phyloP scores from a whole-genome alignment of 2,329 filamentous ascomycete species.

The Zarea fungicola region DNA sequence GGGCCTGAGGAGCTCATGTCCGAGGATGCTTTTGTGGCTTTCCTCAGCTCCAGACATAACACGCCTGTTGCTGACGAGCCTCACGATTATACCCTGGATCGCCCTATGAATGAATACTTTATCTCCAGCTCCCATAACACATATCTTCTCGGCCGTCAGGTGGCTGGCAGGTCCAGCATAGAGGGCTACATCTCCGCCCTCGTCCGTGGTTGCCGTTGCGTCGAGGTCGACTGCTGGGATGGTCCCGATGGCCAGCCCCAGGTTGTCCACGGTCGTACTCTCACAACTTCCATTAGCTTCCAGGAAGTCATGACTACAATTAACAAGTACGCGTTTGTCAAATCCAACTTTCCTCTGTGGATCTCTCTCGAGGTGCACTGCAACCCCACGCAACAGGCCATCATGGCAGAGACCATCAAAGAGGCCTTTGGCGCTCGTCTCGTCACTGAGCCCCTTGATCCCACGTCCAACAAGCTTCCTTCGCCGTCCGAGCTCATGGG shows the following conservation, averaged over 20 bases:
- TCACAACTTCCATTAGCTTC: conserved; percentile 86
- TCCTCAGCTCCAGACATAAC: conserved; percentile 70
- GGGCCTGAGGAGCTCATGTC: conserved; percentile 53
- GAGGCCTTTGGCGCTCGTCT: conserved; percentile 77
- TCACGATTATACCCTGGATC: conserved; percentile 62
- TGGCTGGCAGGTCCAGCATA: conserved; percentile 83
- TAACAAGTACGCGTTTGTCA: conserved; percentile 87
- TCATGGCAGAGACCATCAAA: conserved; percentile 87
- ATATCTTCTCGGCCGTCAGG: conserved; percentile 86
- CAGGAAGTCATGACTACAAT: conserved; percentile 88
- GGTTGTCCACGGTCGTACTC: conserved; percentile 84
- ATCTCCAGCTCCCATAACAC: conserved; percentile 99
- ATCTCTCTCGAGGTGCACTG: conserved; percentile 96
- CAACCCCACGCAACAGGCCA: conserved; percentile 71
- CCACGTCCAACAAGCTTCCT: conserved; percentile 64
- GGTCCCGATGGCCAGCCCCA: conserved; percentile 80
- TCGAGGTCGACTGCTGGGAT: conserved; percentile 98
- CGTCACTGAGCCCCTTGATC: conserved; percentile 68
- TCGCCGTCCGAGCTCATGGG: conserved; percentile 80
- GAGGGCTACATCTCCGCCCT: conserved; percentile 92
- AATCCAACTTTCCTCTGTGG: conserved; percentile 83
- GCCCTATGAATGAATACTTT: conserved; percentile 93
- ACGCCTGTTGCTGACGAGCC: conserved; percentile 57
- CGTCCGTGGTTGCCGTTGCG: conserved; percentile 83
- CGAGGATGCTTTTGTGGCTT: conserved; percentile 71